phyloP scores from a whole-genome alignment of 495 filamentous ascomycete species.

The Hapsidospora chrysogenum region DNA sequence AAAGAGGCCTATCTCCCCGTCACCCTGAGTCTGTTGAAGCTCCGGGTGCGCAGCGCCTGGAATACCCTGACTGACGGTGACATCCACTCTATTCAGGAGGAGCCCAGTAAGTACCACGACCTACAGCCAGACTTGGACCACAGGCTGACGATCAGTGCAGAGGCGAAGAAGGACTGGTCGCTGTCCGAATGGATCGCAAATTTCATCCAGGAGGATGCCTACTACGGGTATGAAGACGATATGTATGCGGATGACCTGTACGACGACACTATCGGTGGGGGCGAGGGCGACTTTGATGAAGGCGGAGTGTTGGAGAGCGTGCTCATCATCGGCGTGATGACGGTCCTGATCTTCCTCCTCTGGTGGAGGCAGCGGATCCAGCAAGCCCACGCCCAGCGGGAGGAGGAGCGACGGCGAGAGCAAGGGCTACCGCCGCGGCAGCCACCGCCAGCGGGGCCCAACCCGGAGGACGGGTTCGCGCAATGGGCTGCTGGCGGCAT shows the following conservation, averaged over 20 bases:
- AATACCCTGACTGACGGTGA: slow-evolving; percentile 80
- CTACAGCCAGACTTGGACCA: slow-evolving; percentile 4
- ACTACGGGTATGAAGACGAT: slow-evolving; percentile 33
- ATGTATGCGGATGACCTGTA: slow-evolving; percentile 39
- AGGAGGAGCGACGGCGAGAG: slow-evolving; percentile 19
- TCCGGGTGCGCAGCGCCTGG: slow-evolving; percentile 76
- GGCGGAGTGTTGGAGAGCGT: slow-evolving; percentile 69
- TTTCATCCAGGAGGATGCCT: slow-evolving; percentile 62
- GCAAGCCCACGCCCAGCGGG: slow-evolving; percentile 33
- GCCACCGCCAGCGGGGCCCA: background rate
- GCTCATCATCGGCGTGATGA: slow-evolving; percentile 55
- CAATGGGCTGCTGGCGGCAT: slow-evolving; percentile 2
- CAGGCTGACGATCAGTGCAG: slow-evolving; percentile 16
- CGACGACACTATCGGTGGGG: slow-evolving; percentile 38
- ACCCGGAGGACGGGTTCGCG: slow-evolving; percentile 1
- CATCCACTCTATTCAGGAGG: slow-evolving; percentile 78
- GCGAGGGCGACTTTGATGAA: slow-evolving; percentile 51
- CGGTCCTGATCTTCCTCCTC: slow-evolving; percentile 55
- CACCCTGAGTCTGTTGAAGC: slow-evolving; percentile 69
- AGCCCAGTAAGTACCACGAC: slow-evolving; percentile 47
- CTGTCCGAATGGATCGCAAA: slow-evolving; percentile 69
- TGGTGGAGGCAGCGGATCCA: slow-evolving; percentile 73
- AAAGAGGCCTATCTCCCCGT: slow-evolving; percentile 91
- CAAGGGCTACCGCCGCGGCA: slow-evolving; percentile 5
- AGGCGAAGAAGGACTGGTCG: slow-evolving; percentile 52